These are phyloP conservation scores for Suillus subluteus DNA, from an alignment of 768 basidiomycete species.

Conservation along the genomic window DNA sequence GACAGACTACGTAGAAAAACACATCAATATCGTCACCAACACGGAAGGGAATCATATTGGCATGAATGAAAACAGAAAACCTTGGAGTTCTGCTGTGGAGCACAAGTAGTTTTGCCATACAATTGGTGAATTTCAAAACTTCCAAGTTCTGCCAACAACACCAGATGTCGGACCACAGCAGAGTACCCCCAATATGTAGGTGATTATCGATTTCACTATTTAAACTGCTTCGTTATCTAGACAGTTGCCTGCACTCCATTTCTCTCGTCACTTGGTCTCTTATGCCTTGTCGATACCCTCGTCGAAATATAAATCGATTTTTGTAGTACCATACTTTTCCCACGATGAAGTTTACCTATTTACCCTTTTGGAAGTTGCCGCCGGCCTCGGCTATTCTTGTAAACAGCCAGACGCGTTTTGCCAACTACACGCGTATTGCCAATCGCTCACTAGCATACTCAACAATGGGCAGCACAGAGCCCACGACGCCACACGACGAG, in stretches of 20 bases:
- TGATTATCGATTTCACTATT: background rate
- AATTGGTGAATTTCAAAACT: too few relatives aligned
- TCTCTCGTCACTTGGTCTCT: background rate
- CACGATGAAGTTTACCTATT: background rate
- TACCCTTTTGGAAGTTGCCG: background rate
- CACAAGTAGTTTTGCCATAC: too few relatives aligned
- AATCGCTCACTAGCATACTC: background rate
- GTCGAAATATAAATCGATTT: background rate
- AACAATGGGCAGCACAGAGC: conserved; percentile 13
- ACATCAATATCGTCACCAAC: too few relatives aligned
- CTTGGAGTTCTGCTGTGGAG: too few relatives aligned
- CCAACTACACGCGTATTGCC: background rate
- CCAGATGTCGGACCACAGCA: too few relatives aligned
- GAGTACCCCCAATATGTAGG: background rate
- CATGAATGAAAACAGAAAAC: too few relatives aligned
- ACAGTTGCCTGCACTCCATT: background rate
- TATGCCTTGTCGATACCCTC: background rate
- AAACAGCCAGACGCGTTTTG: background rate
- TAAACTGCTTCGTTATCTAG: background rate
- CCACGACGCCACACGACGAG: conserved; percentile 66
- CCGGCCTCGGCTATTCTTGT: background rate
- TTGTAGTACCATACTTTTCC: background rate
- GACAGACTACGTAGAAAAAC: too few relatives aligned
- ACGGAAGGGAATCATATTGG: too few relatives aligned
- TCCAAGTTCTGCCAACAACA: too few relatives aligned